Evolutionary conservation across 2,329 filamentous ascomycete species (phyloP).

Genomic region (Calonectria montana): DNA sequence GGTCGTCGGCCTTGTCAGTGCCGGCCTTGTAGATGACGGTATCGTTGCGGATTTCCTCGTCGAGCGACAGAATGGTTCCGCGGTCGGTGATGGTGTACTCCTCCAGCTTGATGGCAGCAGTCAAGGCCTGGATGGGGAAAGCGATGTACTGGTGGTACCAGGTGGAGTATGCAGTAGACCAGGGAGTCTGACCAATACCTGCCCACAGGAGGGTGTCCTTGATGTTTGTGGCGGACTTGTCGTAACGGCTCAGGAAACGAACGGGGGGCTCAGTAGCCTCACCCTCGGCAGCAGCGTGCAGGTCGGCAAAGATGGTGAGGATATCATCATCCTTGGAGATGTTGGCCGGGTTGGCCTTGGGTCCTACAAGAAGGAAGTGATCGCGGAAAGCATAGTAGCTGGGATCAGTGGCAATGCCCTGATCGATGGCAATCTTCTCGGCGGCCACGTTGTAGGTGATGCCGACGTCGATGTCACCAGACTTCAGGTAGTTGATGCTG

Average conservation of each 20-base stretch:
- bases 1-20: slow-evolving; percentile 49
- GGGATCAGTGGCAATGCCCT: slow-evolving; percentile 48
- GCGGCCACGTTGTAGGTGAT: slow-evolving; percentile 58
- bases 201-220: slow-evolving; percentile 59
- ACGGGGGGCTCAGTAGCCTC: slow-evolving; percentile 46
- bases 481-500: slow-evolving; percentile 56
- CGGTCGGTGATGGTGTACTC: slow-evolving; percentile 61
- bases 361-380: slow-evolving; percentile 58
- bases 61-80: slow-evolving; percentile 56
- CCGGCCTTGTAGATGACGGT: slow-evolving; percentile 51
- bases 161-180: slow-evolving; percentile 55
- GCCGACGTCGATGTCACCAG: slow-evolving; percentile 53
- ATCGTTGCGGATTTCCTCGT: slow-evolving; percentile 45
- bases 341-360: slow-evolving; percentile 45
- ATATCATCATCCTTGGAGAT: slow-evolving; percentile 46
- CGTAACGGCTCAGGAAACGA: slow-evolving; percentile 57
- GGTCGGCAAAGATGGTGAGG: slow-evolving; percentile 46
- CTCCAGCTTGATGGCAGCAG: slow-evolving; percentile 51
- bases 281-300: slow-evolving; percentile 49
- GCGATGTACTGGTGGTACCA: slow-evolving; percentile 61
- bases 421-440: slow-evolving; percentile 55
- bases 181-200: slow-evolving; percentile 58
- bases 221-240: slow-evolving; percentile 62
- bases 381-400: slow-evolving; percentile 57
- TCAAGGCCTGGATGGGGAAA: slow-evolving; percentile 58